Evolutionary conservation across 345 rosid species (phyloP).

Genomic region (Cardamine resedifolia): DNA sequence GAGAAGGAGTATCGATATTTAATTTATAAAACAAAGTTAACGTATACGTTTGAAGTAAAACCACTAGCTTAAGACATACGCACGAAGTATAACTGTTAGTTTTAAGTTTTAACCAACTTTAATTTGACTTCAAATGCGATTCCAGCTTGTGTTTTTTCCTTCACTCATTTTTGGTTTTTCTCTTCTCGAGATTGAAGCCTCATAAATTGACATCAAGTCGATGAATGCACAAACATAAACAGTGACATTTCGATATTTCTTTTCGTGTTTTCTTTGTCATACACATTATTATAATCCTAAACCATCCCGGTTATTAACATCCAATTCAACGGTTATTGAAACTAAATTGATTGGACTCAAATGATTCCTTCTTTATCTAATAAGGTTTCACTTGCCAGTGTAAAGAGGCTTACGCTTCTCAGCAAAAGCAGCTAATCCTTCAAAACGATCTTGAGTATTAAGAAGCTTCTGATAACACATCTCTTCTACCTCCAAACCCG

Average conservation of each 20-base stretch:
- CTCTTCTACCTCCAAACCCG: constrained; percentile 74
- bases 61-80: constrained; percentile 16
- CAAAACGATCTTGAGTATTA: constrained; percentile 74
- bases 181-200: background rate
- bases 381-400: constrained; percentile 42
- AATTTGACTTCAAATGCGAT: background rate
- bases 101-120: background rate
- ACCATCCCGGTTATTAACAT: constrained; percentile 13
- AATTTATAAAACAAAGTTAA: background rate
- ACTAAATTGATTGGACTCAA: background rate
- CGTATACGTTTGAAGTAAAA: background rate
- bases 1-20: background rate
- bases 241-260: background rate
- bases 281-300: background rate
- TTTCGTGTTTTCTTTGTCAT: background rate
- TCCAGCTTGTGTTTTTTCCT: background rate
- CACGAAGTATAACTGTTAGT: background rate
- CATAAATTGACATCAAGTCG: background rate
- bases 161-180: background rate
- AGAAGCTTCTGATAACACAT: constrained; percentile 62
- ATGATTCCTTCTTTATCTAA: background rate
- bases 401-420: constrained; percentile 83
- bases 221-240: constrained; percentile 17
- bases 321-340: constrained; percentile 4
- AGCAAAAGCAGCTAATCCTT: constrained; percentile 88